Evolutionary conservation across 2,329 filamentous ascomycete species (phyloP).

Genomic region (Lecanicillium sp.): DNA sequence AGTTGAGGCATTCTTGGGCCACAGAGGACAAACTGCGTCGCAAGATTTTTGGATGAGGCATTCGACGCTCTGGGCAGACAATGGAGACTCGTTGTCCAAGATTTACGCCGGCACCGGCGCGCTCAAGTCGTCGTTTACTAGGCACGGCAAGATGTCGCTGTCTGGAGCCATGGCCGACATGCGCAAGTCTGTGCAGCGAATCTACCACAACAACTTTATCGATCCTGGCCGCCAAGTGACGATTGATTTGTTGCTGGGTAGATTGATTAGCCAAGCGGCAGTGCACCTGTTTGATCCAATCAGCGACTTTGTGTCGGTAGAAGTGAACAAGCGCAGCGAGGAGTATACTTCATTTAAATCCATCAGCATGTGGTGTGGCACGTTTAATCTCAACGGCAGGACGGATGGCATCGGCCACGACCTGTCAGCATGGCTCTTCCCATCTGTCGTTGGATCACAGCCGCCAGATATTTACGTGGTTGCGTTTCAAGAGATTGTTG

Average conservation of each 20-base stretch:
- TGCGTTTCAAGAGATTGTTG: slow-evolving; percentile 97
- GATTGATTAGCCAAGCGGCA: slow-evolving; percentile 71
- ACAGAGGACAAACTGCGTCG: slow-evolving; percentile 59
- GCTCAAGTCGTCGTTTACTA: slow-evolving; percentile 89
- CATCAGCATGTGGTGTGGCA: slow-evolving; percentile 79
- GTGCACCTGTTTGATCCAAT: slow-evolving; percentile 90
- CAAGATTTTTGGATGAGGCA: slow-evolving; percentile 89
- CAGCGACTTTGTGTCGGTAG: slow-evolving; percentile 77
- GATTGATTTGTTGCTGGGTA: slow-evolving; percentile 85
- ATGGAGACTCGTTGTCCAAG: slow-evolving; percentile 85
- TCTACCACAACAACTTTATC: slow-evolving; percentile 97
- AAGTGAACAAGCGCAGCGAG: slow-evolving; percentile 57
- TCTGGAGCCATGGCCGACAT: slow-evolving; percentile 92
- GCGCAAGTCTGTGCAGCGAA: slow-evolving; percentile 83
- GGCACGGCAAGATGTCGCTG: slow-evolving; percentile 90
- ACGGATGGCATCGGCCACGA: slow-evolving; percentile 71
- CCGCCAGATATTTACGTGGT: slow-evolving; percentile 82
- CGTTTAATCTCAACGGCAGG: slow-evolving; percentile 90
- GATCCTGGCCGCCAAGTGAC: slow-evolving; percentile 90
- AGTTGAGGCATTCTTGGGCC: slow-evolving; percentile 71
- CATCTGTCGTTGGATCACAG: slow-evolving; percentile 43
- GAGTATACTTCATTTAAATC: slow-evolving; percentile 70
- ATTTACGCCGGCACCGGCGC: slow-evolving; percentile 97
- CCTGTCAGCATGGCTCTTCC: slow-evolving; percentile 78
- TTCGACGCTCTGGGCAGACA: slow-evolving; percentile 92